These are phyloP conservation scores for Globisporangium sylvaticum DNA, from an alignment of 352 stramenopile genomes.

Conservation along the genomic window DNA sequence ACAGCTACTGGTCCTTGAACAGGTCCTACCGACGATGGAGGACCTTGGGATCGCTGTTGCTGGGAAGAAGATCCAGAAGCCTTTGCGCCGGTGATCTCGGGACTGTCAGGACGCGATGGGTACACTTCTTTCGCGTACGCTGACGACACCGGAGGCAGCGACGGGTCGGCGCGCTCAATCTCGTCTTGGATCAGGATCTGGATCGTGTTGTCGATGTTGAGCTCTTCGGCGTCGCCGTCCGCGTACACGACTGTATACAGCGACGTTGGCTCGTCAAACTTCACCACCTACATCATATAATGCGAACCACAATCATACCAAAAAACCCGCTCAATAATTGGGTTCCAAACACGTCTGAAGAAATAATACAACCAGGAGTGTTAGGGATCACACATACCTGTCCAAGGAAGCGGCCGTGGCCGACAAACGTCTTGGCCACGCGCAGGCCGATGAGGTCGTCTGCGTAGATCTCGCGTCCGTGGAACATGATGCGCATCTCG, in stretches of 20 bases:
- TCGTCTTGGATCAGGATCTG: conserved; percentile 85
- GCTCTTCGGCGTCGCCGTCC: conserved; percentile 74
- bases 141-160: conserved; percentile 29
- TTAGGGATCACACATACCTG: conserved; percentile 22
- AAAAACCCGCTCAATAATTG: background rate
- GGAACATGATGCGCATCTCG: conserved; percentile 65
- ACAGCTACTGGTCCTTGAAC: background rate
- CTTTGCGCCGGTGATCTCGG: conserved; percentile 7
- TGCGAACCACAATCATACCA: background rate
- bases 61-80: background rate
- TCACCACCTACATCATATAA: conserved; percentile 47
- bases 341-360: too few relatives aligned
- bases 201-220: conserved; percentile 73
- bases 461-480: conserved; percentile 65
- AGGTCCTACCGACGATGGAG: background rate
- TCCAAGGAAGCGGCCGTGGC: conserved; percentile 76
- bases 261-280: conserved; percentile 66
- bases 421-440: conserved; percentile 82
- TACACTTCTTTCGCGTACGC: conserved; percentile 11
- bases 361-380: background rate
- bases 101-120: conserved; percentile 16
- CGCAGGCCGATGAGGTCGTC: conserved; percentile 76
- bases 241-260: conserved; percentile 84
- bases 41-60: conserved; percentile 5
- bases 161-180: conserved; percentile 72